phyloP scores from a whole-genome alignment of 2,329 filamentous ascomycete genomes.

The Byssoonygena ceratinophila region DNA sequence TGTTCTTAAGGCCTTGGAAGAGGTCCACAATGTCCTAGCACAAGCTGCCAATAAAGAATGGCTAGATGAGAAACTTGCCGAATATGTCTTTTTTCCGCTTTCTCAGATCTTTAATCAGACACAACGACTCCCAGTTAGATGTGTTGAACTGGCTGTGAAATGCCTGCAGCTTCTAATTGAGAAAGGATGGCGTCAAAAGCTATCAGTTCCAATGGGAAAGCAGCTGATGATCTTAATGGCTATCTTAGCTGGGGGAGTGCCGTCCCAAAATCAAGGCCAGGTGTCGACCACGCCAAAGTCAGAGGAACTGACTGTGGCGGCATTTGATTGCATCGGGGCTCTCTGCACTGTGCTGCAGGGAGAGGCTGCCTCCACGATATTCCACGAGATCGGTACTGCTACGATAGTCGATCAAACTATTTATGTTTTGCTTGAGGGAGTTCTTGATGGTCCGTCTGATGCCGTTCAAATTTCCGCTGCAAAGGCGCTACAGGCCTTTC shows the following conservation, averaged over 20 bases:
- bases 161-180: conserved; percentile 63
- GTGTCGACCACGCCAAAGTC: conserved; percentile 30
- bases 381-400: conserved; percentile 49
- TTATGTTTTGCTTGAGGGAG: conserved; percentile 64
- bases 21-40: conserved; percentile 32
- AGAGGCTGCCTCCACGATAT: conserved; percentile 36
- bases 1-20: conserved; percentile 40
- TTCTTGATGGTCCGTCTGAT: conserved; percentile 53
- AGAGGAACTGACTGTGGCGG: conserved; percentile 65
- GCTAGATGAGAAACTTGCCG: conserved; percentile 72
- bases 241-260: conserved; percentile 65
- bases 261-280: conserved; percentile 40
- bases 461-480: conserved; percentile 63
- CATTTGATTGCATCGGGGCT: conserved; percentile 57
- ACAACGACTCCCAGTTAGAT: conserved; percentile 56
- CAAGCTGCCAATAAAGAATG: conserved; percentile 33
- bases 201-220: conserved; percentile 62
- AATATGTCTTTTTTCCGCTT: conserved; percentile 91
- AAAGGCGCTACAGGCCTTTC: conserved; percentile 52
- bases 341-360: conserved; percentile 41
- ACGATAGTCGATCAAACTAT: conserved; percentile 74
- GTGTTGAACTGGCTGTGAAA: conserved; percentile 62
- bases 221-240: conserved; percentile 79
- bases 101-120: conserved; percentile 74
- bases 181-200: conserved; percentile 64